Base-by-base conservation (phyloP, 345 rosid species). In the Populus ilicifolia region DNA sequence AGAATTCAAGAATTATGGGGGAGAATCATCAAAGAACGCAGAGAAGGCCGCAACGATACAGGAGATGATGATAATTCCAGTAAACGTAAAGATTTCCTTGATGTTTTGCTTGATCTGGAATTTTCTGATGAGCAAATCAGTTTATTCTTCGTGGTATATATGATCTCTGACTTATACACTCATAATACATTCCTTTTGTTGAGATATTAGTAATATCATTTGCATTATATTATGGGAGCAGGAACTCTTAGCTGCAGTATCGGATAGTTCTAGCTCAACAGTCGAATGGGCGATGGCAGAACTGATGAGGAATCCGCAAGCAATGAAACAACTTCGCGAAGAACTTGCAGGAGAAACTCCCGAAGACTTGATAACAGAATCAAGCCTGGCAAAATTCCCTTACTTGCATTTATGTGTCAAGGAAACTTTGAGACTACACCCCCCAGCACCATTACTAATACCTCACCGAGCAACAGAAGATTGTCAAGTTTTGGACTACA, bases 271-370 rank as follows among this genome's bases (percentile, higher is more conserved):
- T 8, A 48, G 25, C 29, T 14, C 81, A 18, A 80, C 81, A 21
- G 56, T 80, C 1, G 84, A 80, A 33, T 77, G 82, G 86, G 75
- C 86, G 50, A 38, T 78, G 80, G 50, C 82, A 23, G 82, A 84
- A 33, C 38, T 78, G 5, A 29, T 80, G 6, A 77, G 71, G 67
- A 74, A 74, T 44, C 72, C 74, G 11, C 23, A 62, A 61, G 23
- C 41, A 5, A 76, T 79, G 76, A 23, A 50, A 8, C 76, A 64
- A 43, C 38, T 76, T 13, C 62, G 27, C 3, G 35, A 74, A 62
- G 86, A 83, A 39, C 36, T 83, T 6, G 27, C 61, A 18, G 25
- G n/a, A 13, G 33, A 78, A 41, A 72, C 75, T 12, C 8, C 23
- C 5, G 65, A 67, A 16, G 36, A 18, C 9, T 4, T 52, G 6